Percentiles rank a stretch among this genome's conserved stretches.
phyloP scores from a whole-genome alignment of 2,329 filamentous ascomycete genomes.

The Biscogniauxia marginata region DNA sequence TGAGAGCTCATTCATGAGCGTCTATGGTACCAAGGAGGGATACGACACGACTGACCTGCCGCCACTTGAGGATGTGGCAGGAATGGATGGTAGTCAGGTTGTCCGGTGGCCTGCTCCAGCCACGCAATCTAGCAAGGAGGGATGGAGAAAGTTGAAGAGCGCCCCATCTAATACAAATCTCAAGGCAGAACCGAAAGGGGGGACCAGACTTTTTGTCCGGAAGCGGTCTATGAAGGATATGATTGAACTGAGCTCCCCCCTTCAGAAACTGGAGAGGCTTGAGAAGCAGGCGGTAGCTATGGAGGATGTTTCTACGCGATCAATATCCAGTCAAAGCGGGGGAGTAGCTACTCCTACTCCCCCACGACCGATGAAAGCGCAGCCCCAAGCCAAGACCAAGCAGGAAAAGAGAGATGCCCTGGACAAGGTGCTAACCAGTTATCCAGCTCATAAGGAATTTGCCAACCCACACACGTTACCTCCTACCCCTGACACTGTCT shows the following conservation, averaged over 20 bases:
- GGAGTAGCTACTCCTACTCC: conserved; percentile 18
- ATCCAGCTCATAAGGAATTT: conserved; percentile 38
- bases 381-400: conserved; percentile 31
- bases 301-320: conserved; percentile 31
- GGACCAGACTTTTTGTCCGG: conserved; percentile 32
- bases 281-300: conserved; percentile 31
- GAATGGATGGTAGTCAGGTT: conserved; percentile 23
- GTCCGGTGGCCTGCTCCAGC: conserved; percentile 22
- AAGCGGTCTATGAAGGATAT: conserved; percentile 48
- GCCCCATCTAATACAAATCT: conserved; percentile 23
- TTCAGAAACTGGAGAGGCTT: conserved; percentile 50
- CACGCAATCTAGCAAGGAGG: conserved; percentile 11
- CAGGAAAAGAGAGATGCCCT: conserved; percentile 49
- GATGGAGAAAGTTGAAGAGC: conserved; percentile 20
- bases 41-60: conserved; percentile 13
- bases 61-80: conserved; percentile 16
- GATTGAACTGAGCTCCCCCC: conserved; percentile 45
- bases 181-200: conserved; percentile 33
- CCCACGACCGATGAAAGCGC: conserved; percentile 7
- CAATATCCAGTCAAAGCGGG: conserved; percentile 24
- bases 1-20: conserved; percentile 65
- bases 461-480: conserved; percentile 47
- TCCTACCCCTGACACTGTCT: conserved; percentile 60
- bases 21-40: conserved; percentile 50
- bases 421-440: conserved; percentile 49